phyloP scores from a whole-genome alignment of 225 moss, liverwort and hornwort species.

The Neckera pumila region DNA sequence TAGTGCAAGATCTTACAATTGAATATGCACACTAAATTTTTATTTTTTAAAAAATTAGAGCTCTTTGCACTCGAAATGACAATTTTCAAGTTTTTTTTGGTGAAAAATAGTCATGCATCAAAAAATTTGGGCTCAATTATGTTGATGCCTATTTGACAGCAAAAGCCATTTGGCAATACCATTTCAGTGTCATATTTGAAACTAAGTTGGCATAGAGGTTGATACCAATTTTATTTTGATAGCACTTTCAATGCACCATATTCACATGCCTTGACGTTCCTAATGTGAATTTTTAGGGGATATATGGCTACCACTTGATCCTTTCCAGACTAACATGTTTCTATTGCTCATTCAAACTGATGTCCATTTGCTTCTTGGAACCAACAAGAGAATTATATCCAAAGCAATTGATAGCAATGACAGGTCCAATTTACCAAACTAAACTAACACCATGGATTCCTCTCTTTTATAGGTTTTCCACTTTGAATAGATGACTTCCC shows the following conservation, averaged over 20 bases:
- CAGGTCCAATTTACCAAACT: background rate
- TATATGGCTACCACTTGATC: too few relatives aligned
- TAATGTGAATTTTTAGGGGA: background rate
- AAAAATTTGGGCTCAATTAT: too few relatives aligned
- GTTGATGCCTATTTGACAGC: too few relatives aligned
- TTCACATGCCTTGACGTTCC: too few relatives aligned
- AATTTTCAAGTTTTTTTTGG: fast-evolving
- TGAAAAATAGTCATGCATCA: background rate
- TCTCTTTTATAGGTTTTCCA: background rate
- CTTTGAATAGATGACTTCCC: too few relatives aligned
- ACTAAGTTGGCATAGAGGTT: fast-evolving
- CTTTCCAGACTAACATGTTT: background rate
- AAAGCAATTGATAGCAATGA: background rate
- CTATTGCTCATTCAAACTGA: background rate
- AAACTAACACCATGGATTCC: background rate
- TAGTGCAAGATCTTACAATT: background rate
- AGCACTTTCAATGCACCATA: too few relatives aligned
- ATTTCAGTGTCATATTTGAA: too few relatives aligned
- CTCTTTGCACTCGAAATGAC: background rate
- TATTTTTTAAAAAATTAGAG: too few relatives aligned
- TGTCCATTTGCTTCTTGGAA: background rate
- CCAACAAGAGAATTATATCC: background rate
- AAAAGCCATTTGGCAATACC: too few relatives aligned
- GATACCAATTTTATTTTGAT: too few relatives aligned
- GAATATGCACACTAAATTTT: too few relatives aligned